These are phyloP conservation scores for Phanerochaete carnosa DNA, from an alignment of 768 basidiomycete species.

Conservation along the genomic window DNA sequence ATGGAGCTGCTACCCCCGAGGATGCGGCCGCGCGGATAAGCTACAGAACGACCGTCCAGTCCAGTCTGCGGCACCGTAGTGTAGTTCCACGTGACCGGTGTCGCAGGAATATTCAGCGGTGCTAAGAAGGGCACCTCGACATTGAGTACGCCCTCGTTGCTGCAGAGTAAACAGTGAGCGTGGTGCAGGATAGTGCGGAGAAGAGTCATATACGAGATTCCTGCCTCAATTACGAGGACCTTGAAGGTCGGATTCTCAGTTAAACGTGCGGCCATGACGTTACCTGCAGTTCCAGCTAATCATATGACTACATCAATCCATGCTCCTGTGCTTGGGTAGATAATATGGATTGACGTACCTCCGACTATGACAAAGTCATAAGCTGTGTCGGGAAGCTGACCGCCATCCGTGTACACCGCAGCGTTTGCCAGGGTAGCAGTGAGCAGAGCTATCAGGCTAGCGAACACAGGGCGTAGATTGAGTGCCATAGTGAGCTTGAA, in stretches of 20 bases:
- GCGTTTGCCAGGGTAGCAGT: background rate
- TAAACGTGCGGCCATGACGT: slow-evolving; percentile 12
- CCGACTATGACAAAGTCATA: slow-evolving; percentile 13
- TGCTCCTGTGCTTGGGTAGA: background rate
- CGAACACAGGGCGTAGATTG: background rate
- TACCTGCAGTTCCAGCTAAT: slow-evolving; percentile 14
- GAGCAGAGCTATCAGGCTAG: background rate
- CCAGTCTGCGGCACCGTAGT: slow-evolving; percentile 21
- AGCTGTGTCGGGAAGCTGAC: background rate
- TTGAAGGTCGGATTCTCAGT: slow-evolving; percentile 2
- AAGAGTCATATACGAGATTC: slow-evolving; percentile 1
- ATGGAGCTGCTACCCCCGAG: slow-evolving; percentile 24
- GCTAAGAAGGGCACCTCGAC: slow-evolving; percentile 18
- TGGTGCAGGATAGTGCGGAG: background rate
- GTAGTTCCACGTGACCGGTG: slow-evolving; percentile 25
- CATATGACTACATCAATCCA: background rate
- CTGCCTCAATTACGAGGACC: slow-evolving; percentile 15
- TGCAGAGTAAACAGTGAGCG: background rate
- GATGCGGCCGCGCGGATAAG: slow-evolving; percentile 22
- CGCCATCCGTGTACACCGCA: background rate
- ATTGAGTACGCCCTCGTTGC: slow-evolving; percentile 11
- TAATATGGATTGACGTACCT: background rate
- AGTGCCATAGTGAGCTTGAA: background rate
- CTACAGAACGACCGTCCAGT: slow-evolving; percentile 17
- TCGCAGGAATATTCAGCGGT: slow-evolving; percentile 12